Evolutionary conservation across 768 basidiomycete species (phyloP).

Genomic region (Boletus sp.): DNA sequence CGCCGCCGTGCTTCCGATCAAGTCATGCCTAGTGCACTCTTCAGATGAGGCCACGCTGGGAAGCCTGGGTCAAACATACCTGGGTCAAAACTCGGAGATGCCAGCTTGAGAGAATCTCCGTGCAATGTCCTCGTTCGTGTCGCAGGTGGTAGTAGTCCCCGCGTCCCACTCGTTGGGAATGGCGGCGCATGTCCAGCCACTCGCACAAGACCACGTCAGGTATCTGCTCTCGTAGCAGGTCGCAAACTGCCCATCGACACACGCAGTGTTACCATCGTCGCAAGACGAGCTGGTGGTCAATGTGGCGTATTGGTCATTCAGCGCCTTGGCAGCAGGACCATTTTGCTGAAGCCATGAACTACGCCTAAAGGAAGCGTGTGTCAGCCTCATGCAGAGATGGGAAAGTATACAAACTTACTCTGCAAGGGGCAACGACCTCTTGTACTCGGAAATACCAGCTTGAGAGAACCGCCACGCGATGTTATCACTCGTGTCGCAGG

Average conservation of each 20-base stretch:
- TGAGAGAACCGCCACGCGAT: constrained; percentile 10
- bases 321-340: constrained; percentile 21
- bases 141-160: constrained; percentile 22
- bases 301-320: constrained; percentile 21
- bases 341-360: constrained; percentile 22
- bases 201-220: constrained; percentile 10
- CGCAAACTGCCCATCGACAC: constrained; percentile 18
- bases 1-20: constrained; percentile 4
- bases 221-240: constrained; percentile 14
- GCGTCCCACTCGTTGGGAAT: constrained; percentile 19
- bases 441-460: constrained; percentile 14
- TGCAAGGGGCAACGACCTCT: not conserved
- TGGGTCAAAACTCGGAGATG: constrained; percentile 13
- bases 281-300: constrained; percentile 19
- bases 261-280: constrained; percentile 16
- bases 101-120: constrained; percentile 18
- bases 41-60: not conserved
- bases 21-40: not conserved
- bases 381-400: not conserved
- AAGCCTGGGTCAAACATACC: not conserved
- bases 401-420: not conserved
- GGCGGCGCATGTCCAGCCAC: constrained; percentile 19
- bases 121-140: constrained; percentile 14
- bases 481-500: constrained; percentile 12
- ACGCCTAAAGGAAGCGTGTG: constrained; percentile 5